Percentiles rank a stretch among this genome's conserved stretches.
phyloP scores from a whole-genome alignment of 2,329 filamentous ascomycete genomes.

The Cytospora piceae region DNA sequence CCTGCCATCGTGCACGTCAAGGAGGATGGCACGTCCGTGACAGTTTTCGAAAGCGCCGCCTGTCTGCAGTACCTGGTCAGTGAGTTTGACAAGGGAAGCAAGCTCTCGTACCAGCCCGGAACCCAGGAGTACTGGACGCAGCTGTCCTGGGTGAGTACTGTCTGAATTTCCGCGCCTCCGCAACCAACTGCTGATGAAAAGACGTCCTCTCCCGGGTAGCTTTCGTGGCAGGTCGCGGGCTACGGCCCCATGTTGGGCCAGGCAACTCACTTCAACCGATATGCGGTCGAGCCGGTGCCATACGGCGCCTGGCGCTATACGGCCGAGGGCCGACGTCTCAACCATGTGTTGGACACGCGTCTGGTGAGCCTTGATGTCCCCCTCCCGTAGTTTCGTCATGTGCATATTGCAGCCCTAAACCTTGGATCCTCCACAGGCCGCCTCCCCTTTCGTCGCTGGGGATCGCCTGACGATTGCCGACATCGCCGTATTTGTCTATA shows the following conservation, averaged over 20 bases:
- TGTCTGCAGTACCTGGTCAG: conserved; percentile 35
- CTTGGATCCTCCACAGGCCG: conserved; percentile 22
- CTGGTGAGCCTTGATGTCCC: conserved; percentile 29
- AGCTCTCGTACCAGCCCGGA: conserved; percentile 32
- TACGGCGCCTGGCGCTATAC: conserved; percentile 32
- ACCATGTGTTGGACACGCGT: conserved; percentile 32
- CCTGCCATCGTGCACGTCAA: conserved; percentile 36
- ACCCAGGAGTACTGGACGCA: conserved; percentile 35
- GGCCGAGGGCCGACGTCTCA: conserved; percentile 31
- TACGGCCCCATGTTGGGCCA: conserved; percentile 34
- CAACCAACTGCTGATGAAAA: not conserved
- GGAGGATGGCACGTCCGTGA: conserved; percentile 34
- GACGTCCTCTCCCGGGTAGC: conserved; percentile 22
- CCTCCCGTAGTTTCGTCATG: not conserved
- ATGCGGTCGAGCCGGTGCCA: conserved; percentile 31
- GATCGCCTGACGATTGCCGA: conserved; percentile 35
- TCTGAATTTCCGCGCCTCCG: too few relatives aligned
- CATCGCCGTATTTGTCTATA: conserved; percentile 34
- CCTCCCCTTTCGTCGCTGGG: conserved; percentile 30
- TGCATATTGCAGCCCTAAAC: not conserved
- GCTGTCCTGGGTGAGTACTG: conserved; percentile 32
- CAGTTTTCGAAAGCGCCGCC: conserved; percentile 35
- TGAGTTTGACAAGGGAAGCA: conserved; percentile 35
- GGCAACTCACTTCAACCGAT: conserved; percentile 34
- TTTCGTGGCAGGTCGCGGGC: conserved; percentile 34